phyloP scores from a whole-genome alignment of 2,329 filamentous ascomycete genomes.

The Trichoderma afroharzianum region DNA sequence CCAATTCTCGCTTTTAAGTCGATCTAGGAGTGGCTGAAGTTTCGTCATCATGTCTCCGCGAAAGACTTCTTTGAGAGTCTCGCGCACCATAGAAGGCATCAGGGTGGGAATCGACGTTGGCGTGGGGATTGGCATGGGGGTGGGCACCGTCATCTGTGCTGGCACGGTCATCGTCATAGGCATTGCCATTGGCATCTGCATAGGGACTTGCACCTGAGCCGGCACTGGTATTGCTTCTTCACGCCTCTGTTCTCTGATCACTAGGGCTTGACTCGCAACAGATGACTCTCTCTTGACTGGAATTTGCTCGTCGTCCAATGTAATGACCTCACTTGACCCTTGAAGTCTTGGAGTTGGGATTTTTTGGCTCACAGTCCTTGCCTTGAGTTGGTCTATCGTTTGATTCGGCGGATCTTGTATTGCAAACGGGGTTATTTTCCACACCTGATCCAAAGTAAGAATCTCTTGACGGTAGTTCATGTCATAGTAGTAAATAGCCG shows the following conservation, averaged over 20 bases:
- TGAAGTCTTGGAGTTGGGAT: no score
- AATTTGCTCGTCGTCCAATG: not conserved
- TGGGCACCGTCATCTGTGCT: not conserved
- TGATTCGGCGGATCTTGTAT: no score
- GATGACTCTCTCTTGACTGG: not conserved
- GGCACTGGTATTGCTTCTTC: no score
- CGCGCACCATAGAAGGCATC: not conserved
- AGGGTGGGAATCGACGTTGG: not conserved
- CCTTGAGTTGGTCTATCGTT: no score
- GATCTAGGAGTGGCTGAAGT: not conserved
- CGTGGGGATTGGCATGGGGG: not conserved
- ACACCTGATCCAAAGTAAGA: not conserved
- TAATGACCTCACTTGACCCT: no score
- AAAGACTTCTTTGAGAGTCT: not conserved
- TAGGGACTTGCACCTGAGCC: no score
- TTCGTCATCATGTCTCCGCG: not conserved
- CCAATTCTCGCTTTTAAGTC: not conserved
- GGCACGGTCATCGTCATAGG: not conserved
- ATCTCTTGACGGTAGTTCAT: not conserved
- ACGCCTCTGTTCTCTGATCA: no score
- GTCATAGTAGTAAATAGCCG: not conserved
- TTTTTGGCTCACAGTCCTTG: no score
- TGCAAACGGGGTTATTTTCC: not conserved
- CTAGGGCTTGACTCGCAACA: no score
- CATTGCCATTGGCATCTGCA: not conserved